These are phyloP conservation scores for Aphanomyces cochlioides DNA, from an alignment of 352 stramenopile species.

Conservation along the genomic window DNA sequence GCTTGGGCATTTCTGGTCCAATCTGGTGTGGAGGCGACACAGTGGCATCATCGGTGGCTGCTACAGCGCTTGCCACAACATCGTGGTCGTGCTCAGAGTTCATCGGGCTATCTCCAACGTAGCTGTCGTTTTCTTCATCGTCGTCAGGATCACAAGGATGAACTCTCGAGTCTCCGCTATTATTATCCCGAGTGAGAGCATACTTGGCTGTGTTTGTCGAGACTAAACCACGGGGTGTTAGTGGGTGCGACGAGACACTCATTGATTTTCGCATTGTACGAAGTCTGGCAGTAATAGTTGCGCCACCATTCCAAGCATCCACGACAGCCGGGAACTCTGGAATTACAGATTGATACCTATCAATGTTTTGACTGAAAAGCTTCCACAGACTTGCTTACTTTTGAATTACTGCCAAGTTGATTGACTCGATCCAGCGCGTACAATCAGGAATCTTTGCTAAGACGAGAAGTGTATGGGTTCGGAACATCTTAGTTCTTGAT, in stretches of 20 bases:
- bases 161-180: not conserved
- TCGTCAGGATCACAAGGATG: not conserved
- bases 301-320: conserved; percentile 13
- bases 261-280: conserved; percentile 7
- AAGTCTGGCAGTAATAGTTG: too few relatives aligned
- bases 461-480: conserved; percentile 7
- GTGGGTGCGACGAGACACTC: conserved; percentile 1
- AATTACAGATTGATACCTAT: conserved; percentile 19
- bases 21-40: conserved; percentile 48
- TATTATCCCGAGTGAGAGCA: not conserved
- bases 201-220: not conserved
- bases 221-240: not conserved
- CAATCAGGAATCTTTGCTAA: conserved; percentile 11
- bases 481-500: not conserved
- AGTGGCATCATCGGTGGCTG: conserved; percentile 36
- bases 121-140: conserved; percentile 18
- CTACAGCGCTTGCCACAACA: conserved; percentile 43
- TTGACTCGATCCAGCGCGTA: not conserved
- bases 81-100: not conserved
- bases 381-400: conserved; percentile 12
- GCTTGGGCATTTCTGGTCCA: conserved; percentile 18
- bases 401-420: conserved; percentile 1
- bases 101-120: not conserved
- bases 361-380: not conserved
- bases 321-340: not conserved